Evolutionary conservation across 768 basidiomycete species (phyloP).

Genomic region (Mycena polygramma): DNA sequence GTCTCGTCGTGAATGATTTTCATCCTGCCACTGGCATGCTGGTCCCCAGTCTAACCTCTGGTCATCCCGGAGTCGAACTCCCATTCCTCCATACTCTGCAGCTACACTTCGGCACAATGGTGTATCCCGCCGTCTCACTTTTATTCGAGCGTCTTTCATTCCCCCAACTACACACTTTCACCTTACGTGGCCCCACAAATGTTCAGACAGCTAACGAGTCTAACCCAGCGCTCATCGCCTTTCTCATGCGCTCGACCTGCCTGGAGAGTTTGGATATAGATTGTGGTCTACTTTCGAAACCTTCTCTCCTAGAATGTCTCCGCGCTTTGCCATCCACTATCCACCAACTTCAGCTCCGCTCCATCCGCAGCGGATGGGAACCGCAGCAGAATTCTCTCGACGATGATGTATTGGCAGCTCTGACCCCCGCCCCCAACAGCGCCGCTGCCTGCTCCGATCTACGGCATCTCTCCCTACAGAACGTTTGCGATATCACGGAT

Average conservation of each 20-base stretch:
- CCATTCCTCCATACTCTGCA: background rate
- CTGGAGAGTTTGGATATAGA: background rate
- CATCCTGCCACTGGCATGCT: no score
- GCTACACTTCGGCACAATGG: background rate
- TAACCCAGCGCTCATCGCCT: background rate
- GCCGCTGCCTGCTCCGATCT: background rate
- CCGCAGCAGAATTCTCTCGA: background rate
- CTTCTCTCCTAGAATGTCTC: background rate
- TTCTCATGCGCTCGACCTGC: background rate
- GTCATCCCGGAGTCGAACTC: background rate
- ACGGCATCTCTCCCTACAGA: background rate
- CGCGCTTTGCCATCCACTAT: background rate
- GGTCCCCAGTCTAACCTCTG: no score
- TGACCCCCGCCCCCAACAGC: background rate
- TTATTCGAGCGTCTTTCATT: slow-evolving; percentile 3
- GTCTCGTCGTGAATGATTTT: no score
- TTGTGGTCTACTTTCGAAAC: background rate
- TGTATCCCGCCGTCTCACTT: background rate
- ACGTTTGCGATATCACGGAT: background rate
- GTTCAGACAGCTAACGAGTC: no score
- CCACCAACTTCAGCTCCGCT: background rate
- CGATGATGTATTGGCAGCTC: background rate
- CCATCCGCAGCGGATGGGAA: no score
- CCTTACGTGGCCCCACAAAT: background rate
- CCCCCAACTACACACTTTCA: background rate